Conservation (phyloP, 805 yeast species). For the Kodamaea fukazawae region DNA sequence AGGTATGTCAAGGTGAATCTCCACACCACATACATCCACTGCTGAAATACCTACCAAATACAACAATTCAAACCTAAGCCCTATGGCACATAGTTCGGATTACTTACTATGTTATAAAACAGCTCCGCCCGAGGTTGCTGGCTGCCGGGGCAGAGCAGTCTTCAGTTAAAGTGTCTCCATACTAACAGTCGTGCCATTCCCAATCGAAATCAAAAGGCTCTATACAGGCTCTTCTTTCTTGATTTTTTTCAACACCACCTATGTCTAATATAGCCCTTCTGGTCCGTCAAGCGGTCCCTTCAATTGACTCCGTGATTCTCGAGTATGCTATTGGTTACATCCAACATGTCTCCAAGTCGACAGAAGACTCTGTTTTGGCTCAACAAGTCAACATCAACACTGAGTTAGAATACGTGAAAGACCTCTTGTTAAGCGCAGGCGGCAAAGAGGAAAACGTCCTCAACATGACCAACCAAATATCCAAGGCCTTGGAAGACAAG, state of each 20-base stretch:
- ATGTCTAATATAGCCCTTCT: conserved; percentile 50
- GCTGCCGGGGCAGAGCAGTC: too few species aligned
- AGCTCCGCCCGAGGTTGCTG: too few species aligned
- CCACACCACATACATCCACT: too few species aligned
- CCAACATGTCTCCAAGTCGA: conserved; percentile 71
- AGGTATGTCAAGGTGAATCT: too few species aligned
- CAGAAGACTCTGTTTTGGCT: conserved; percentile 79
- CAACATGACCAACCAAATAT: conserved; percentile 44
- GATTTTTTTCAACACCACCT: conserved; percentile 2
- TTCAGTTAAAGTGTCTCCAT: too few species aligned
- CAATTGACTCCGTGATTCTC: conserved; percentile 80
- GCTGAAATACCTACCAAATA: too few species aligned
- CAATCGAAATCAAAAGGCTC: too few species aligned
- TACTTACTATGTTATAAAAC: too few species aligned
- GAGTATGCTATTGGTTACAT: conserved; percentile 93
- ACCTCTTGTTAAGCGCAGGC: conserved; percentile 77
- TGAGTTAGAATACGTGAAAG: conserved; percentile 68
- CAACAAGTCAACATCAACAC: conserved; percentile 62
- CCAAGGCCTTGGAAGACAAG: conserved; percentile 50
- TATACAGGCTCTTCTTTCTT: too few species aligned
- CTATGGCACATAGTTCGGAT: too few species aligned
- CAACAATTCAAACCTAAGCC: too few species aligned
- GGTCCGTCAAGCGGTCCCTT: conserved; percentile 82
- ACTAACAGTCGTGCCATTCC: too few species aligned
- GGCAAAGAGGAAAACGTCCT: conserved; percentile 60